phyloP scores from a whole-genome alignment of 805 yeast genomes.

The Wickerhamiella parazyma region DNA sequence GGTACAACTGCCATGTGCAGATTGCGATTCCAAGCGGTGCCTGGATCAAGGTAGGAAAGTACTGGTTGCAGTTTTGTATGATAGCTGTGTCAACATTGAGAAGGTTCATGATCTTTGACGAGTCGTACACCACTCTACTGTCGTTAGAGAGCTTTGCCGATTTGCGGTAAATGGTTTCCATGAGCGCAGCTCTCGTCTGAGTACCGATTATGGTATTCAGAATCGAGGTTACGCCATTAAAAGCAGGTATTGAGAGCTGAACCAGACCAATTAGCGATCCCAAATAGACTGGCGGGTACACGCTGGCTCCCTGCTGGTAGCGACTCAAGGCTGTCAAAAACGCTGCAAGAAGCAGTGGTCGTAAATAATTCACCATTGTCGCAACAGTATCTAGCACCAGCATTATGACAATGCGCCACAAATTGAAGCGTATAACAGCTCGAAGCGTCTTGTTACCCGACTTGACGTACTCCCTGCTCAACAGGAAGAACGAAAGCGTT shows the following conservation, averaged over 20 bases:
- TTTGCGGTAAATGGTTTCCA: constrained; percentile 54
- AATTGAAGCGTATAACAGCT: constrained; percentile 4
- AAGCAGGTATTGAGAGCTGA: constrained; percentile 8
- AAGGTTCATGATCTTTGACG: constrained; percentile 71
- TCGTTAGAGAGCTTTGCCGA: constrained; percentile 43
- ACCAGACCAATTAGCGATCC: constrained; percentile 7
- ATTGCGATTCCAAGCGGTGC: constrained; percentile 82
- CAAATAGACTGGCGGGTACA: constrained; percentile 5
- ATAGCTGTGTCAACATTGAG: constrained; percentile 62
- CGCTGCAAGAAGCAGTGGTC: constrained; percentile 13
- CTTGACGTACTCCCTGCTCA: constrained; percentile 7
- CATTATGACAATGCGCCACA: neutral
- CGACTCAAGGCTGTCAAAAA: constrained; percentile 10
- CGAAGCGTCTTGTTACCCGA: constrained; percentile 7
- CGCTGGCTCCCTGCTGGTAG: neutral
- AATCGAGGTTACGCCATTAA: neutral
- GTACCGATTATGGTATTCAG: constrained; percentile 8
- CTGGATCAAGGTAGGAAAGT: constrained; percentile 74
- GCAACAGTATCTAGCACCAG: constrained; percentile 2
- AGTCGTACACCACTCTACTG: constrained; percentile 42
- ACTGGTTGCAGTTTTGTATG: constrained; percentile 54
- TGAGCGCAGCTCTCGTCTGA: constrained; percentile 26
- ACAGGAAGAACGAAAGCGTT: neutral
- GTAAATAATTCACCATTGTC: constrained; percentile 11
- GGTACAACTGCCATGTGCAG: constrained; percentile 63